Evolutionary conservation across 2,329 filamentous ascomycete species (phyloP).

Genomic region (Phyllosticta citriasiana): DNA sequence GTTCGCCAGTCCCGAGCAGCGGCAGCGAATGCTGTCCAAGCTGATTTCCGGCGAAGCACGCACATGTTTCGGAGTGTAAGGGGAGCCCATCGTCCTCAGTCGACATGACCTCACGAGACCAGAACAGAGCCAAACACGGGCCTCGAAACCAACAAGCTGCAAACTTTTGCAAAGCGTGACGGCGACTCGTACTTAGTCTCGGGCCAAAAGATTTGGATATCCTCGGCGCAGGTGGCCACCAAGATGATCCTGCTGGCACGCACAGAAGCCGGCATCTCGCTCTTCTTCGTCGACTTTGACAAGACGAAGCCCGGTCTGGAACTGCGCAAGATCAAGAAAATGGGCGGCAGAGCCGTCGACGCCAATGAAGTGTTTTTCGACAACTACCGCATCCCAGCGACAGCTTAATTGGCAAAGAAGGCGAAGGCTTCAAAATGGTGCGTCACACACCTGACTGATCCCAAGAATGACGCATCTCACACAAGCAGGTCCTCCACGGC

Average conservation of each 20-base stretch:
- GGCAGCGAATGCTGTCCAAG: constrained; percentile 53
- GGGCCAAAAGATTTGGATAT: constrained; percentile 86
- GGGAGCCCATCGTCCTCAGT: background rate
- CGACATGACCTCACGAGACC: background rate
- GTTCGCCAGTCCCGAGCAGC: constrained; percentile 59
- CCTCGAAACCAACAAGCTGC: constrained; percentile 63
- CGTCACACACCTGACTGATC: background rate
- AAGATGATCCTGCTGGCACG: constrained; percentile 78
- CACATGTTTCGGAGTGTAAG: constrained; percentile 62
- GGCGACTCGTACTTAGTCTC: constrained; percentile 55
- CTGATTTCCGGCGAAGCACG: constrained; percentile 46
- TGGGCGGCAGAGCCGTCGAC: constrained; percentile 74
- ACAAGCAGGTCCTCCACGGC: constrained; percentile 27
- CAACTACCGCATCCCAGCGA: constrained; percentile 56
- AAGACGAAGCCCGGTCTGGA: constrained; percentile 47
- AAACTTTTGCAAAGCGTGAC: constrained; percentile 53
- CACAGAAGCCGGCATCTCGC: constrained; percentile 62
- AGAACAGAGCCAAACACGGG: constrained; percentile 71
- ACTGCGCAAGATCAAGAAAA: constrained; percentile 67
- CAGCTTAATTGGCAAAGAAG: constrained; percentile 60
- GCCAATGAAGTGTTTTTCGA: constrained; percentile 87
- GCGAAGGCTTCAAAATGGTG: constrained; percentile 65
- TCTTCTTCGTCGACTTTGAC: constrained; percentile 75
- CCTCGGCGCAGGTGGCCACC: constrained; percentile 68
- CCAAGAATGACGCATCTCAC: constrained; percentile 13